Evolutionary conservation across 352 stramenopile species (phyloP), one percentile per base, ranked within the genome.

Genomic region (Sclerospora graminicola): DNA sequence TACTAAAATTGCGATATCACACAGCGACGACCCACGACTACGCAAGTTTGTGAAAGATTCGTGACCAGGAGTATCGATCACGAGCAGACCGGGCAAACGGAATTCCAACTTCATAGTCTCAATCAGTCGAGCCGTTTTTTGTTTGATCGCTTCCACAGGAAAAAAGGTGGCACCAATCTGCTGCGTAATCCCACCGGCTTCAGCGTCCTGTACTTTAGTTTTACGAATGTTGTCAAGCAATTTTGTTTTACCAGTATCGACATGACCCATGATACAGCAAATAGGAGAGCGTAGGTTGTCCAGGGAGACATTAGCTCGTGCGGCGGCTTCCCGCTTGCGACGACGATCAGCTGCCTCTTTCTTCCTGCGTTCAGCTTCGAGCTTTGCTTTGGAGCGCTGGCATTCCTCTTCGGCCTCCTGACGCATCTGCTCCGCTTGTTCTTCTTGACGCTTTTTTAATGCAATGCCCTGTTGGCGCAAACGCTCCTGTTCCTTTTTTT

Each of bases 31-130:
- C 37, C 97, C 97, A 54, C 97, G 84, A 36, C 78, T 93, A 40
- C 97, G 85, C 37, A 99, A 56, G 69, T 99, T 99, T n/a, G 92
- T 97, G 61, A 99, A 99, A 27, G 89, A 97, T 66, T 99, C 97
- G 90, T 99, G 97, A 51, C 97, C 96, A 10, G 96, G 96, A n/a
- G 97, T 99, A 80, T 99, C 96, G 57, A 99, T 99, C 20, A 99
- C 82, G 23, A 97, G 69, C 45, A 97, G 54, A 59, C 90, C 90
- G 0, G 90, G 90, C 18, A 97, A 51, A n/a, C 80, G 82, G 54
- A 95, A 91, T 24, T 97, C 66, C 11, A 96, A 51, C 30, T 83
- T 74, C 65, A 90, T 81, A 5, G 74, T 84, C 57, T 89, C 44
- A 23, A 57, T 56, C 13, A 88, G 73, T 6, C 65, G 62, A 18